A percentile compares a stretch with the other conserved stretches of the same genome.
Evolutionary conservation across 805 yeast genomes (phyloP).

Genomic region (Yarrowia sp.): DNA sequence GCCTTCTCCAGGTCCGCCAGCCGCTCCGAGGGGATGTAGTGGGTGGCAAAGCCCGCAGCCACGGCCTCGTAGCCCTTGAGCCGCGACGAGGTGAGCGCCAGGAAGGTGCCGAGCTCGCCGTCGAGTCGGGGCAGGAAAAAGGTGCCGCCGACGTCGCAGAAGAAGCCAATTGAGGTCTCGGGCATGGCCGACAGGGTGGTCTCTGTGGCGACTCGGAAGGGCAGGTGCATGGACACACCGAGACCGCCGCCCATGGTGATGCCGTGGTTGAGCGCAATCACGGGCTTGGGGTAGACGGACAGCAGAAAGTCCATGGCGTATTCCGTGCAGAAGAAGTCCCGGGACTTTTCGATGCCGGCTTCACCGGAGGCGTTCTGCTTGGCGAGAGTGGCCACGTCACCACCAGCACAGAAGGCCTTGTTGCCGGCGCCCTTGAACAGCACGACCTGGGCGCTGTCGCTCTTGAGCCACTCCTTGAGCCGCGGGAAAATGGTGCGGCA

Average conservation of each 20-base stretch:
- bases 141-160: conserved; percentile 94
- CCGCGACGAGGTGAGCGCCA: conserved; percentile 85
- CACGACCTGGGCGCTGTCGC: conserved; percentile 67
- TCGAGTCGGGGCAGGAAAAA: conserved; percentile 85
- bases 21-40: conserved; percentile 75
- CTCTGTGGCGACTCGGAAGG: conserved; percentile 93
- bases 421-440: conserved; percentile 68
- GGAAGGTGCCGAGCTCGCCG: conserved; percentile 81
- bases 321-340: conserved; percentile 77
- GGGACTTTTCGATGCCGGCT: conserved; percentile 60
- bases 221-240: conserved; percentile 87
- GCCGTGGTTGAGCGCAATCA: conserved; percentile 86
- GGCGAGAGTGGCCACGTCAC: conserved; percentile 88
- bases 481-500: conserved; percentile 73
- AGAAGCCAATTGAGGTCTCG: conserved; percentile 94
- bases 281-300: conserved; percentile 85
- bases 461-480: conserved; percentile 75
- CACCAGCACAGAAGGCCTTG: conserved; percentile 92
- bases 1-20: conserved; percentile 68
- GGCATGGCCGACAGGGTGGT: conserved; percentile 95
- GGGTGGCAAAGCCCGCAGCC: conserved; percentile 86
- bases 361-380: conserved; percentile 49
- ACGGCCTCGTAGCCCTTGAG: conserved; percentile 82
- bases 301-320: conserved; percentile 80
- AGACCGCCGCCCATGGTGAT: conserved; percentile 99